Evolutionary conservation across 192 early-diverging fungal species (phyloP).

Genomic region (Entrophospora sp.): DNA sequence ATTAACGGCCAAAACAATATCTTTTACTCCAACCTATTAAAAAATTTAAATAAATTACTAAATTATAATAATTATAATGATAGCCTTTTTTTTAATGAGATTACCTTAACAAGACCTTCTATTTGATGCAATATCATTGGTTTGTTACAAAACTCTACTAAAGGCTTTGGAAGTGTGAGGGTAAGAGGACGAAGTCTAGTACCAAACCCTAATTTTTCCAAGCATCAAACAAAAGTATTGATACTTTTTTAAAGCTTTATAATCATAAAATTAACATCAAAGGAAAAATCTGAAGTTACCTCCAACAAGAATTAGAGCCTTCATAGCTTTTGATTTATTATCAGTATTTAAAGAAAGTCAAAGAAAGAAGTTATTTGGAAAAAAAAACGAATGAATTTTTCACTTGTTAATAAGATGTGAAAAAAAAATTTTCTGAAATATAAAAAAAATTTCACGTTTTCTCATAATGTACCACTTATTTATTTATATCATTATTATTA

Average conservation of each 20-base stretch:
- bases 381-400: no score
- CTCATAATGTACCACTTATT: no score
- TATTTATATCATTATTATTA: no score
- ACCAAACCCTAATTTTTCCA: constrained; percentile 68
- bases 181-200: constrained; percentile 97
- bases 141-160: constrained; percentile 97
- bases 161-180: constrained; percentile 90
- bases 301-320: constrained; percentile 77
- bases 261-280: no score
- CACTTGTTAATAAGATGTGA: no score
- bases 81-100: neutral
- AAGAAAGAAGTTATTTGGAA: no score
- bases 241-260: neutral
- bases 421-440: no score
- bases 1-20: constrained; percentile 97
- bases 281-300: constrained; percentile 44
- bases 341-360: no score
- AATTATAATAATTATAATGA: no score
- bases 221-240: neutral
- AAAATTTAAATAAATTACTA: constrained; percentile 11
- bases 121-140: constrained; percentile 99
- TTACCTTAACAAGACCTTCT: constrained; percentile 89
- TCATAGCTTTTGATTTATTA: no score
- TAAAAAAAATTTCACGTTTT: no score
- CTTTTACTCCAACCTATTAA: constrained; percentile 96